Conservation (phyloP, 1,284 basidiomycete species). For the Naganishia cerealis region DNA sequence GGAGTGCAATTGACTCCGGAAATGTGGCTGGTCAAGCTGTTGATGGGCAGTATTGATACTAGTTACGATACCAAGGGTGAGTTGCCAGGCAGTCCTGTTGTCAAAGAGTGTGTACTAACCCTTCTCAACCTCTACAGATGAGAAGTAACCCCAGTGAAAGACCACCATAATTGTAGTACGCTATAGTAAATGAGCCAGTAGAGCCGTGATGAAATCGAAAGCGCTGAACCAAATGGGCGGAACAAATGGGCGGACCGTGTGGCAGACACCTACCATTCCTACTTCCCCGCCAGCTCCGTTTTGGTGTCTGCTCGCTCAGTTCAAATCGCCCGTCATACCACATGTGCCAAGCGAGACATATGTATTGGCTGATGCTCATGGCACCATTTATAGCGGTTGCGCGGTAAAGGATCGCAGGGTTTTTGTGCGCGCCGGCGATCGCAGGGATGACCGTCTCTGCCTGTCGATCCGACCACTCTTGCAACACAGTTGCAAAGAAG, state of each 20-base stretch:
- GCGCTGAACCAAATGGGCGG: not conserved
- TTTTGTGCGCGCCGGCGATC: too few relatives aligned
- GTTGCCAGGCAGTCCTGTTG: conserved; percentile 10
- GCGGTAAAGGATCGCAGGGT: too few relatives aligned
- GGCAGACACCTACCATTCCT: not conserved
- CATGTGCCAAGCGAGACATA: too few relatives aligned
- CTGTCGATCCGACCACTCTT: too few relatives aligned
- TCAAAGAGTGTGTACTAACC: not conserved
- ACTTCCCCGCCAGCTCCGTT: too few relatives aligned
- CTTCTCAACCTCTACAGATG: not conserved
- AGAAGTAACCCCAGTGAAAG: not conserved
- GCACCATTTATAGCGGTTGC: too few relatives aligned
- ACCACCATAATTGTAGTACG: not conserved
- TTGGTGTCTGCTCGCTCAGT: too few relatives aligned
- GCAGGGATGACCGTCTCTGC: too few relatives aligned
- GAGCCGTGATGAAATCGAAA: not conserved
- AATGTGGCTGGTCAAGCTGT: conserved; percentile 51
- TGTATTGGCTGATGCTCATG: too few relatives aligned
- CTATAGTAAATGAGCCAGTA: not conserved
- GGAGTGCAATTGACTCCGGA: conserved; percentile 46
- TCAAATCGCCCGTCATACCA: too few relatives aligned
- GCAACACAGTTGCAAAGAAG: too few relatives aligned
- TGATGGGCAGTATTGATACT: conserved; percentile 31
- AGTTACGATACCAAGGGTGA: conserved; percentile 45
- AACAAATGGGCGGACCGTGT: not conserved